Evolutionary conservation across 2,329 filamentous ascomycete species (phyloP), one percentile per base, ranked within the genome.

Genomic region (Fusarium protoensiforme): DNA sequence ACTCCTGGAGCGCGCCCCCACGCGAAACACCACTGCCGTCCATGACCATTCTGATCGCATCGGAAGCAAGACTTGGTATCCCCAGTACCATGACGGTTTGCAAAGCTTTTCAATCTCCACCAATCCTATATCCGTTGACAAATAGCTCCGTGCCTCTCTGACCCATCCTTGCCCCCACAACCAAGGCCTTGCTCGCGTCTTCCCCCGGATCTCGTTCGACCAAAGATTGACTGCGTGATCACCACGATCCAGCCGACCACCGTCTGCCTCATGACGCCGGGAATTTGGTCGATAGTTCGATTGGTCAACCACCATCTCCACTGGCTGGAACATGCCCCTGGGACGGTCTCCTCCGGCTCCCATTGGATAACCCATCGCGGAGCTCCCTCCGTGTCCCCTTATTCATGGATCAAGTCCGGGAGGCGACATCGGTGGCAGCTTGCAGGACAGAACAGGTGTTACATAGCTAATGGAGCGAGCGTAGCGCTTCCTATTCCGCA

Each of bases 141-240:
- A 51, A 16, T 14, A 75, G 29, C 64, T 73, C 73, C 0, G 73
- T 73, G 18, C 73, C 75, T 65, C 22, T 9, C 10, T 53, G 14
- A 4, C 73, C 75, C 66, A 72, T 76, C 27, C 35, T 70, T 67
- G 64, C 72, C 7, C 14, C 33, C 18, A 75, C 20, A 58, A 75
- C 51, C 43, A 64, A 48, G 6, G 35, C 51, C 46, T 65, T 73
- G 13, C 56, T 14, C 7, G 18, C 27, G n/a, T 74, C 65, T 27
- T 62, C 53, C 16, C 38, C 74, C 13, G 14, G 35, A 51, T 74
- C 69, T 48, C 39, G 64, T 18, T 74, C 67, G 11, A 62, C 38
- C 53, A 77, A 64, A 31, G 61, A 75, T 39, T 57, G 67, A 6
- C 73, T 75, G 2, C 14, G 74, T 77, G 5, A 74, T 69, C 20